Base-by-base conservation (phyloP, 352 stramenopile species). In the Phytophthora vignae region DNA sequence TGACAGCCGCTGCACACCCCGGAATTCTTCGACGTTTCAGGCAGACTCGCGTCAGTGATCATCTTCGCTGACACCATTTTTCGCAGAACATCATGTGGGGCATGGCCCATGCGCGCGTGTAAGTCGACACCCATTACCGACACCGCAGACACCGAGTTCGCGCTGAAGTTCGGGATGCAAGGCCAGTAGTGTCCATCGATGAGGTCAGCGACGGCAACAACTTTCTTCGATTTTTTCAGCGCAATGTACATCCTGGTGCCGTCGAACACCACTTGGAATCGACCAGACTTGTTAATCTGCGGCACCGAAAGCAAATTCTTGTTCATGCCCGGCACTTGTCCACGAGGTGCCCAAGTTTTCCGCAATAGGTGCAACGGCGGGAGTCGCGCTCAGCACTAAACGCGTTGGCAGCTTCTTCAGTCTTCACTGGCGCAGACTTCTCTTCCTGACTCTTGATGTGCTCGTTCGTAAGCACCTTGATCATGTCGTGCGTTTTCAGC, bases 401-500 rank as follows among this genome's bases (percentile, higher is more conserved):
- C n/a, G n/a, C n/a, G n/a, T n/a, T n/a, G n/a, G 54, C 59, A 4
- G 56, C 53, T 9, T 69, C 44, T 31, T 69, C 59, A 42, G 42
- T 69, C 46, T 74, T 73, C 8, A 74, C 55, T 11, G 21, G 1
- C 12, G 22, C 21, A 10, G 57, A 10, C 36, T 73, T 70, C 17
- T 66, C 58, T 36, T 44, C 64, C 54, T 72, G 38, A 0, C 57
- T 29, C 52, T 73, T 72, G 31, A 62, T 58, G 36, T 71, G 46
- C 62, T 71, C 64, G 46, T 76, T 69, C 46, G 64, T 72, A 0
- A 76, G 63, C 55, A 72, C 56, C 44, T 64, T 73, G 6, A 53
- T 7, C 0, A 29, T 6, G 17, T 53, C 46, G 27, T 53, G 46
- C 6, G 46, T 14, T 4, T 19, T 53, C n/a, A 14, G 46, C 46